Base-by-base conservation (phyloP, 352 stramenopile species). In the Phytophthora tentaculata region DNA sequence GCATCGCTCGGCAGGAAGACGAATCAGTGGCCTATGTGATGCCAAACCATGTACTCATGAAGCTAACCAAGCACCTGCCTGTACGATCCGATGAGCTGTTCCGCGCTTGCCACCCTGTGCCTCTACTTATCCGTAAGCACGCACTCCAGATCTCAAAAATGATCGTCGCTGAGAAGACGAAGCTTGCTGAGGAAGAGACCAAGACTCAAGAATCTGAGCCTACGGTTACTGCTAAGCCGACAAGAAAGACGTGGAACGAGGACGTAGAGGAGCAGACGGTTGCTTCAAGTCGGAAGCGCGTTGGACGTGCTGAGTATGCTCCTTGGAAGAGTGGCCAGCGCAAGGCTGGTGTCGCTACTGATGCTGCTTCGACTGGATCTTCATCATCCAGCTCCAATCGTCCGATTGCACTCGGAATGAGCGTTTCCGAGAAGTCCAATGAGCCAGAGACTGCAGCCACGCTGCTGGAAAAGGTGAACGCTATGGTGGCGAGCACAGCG, bases 41-140 rank as follows among this genome's bases (percentile, higher is more conserved):
- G 67, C 85, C 88, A 1, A 95, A 96, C 55, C 86, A 94, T 64
- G 84, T 89, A 22, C 77, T 96, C 5, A 90, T 96, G 72, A 94
- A 95, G 70, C 79, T 96, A 49, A 81, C 81, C 1, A 92, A 90
- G 73, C 69, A 83, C 19, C 52, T 92, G 17, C 88, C 88, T 10
- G 70, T 81, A 14, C 86, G 80, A 28, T 88, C 86, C 10, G 87
- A 92, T 22, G 73, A 90, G 41, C 76, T 96, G 26, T 92, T 94
- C 69, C 87, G 86, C 9, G 71, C 76, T 1, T 94, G 86, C 35
- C 75, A 96, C 61, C 86, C 87, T 26, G 85, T 96, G 35, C 88
- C 88, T 0, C 55, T 84, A 57, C 82, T 94, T 24, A 76, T 96
- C 9, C 84, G 87, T 39, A 93, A 94, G 61, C 80, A 94, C 44